phyloP scores from a whole-genome alignment of 1,284 basidiomycete genomes.

The Malassezia sympodialis region DNA sequence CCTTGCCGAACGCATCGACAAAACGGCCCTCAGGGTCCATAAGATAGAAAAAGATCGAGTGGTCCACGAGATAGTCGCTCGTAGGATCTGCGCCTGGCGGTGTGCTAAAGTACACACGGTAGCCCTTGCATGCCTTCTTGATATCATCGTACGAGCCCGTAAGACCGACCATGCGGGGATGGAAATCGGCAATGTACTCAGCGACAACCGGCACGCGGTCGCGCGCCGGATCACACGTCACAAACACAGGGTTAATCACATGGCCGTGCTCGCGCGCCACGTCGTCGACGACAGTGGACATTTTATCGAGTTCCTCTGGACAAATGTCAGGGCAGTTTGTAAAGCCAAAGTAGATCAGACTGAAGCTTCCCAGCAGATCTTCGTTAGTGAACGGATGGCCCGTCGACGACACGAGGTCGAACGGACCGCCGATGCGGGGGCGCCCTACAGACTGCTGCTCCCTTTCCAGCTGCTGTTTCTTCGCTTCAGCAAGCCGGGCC shows the following conservation, averaged over 20 bases:
- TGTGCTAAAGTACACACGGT: slow-evolving; percentile 91
- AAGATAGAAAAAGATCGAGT: slow-evolving; percentile 85
- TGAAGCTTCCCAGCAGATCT: slow-evolving; percentile 67
- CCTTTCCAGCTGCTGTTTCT: slow-evolving; percentile 18
- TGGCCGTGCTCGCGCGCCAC: slow-evolving; percentile 55
- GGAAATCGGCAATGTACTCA: slow-evolving; percentile 59
- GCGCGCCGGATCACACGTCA: slow-evolving; percentile 89
- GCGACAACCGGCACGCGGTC: slow-evolving; percentile 60
- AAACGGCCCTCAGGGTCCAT: slow-evolving; percentile 92
- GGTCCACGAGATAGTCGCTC: slow-evolving; percentile 74
- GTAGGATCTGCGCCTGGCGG: slow-evolving; percentile 67
- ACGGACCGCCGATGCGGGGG: slow-evolving; percentile 80
- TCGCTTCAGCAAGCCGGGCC: slow-evolving; percentile 30
- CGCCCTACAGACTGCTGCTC: slow-evolving; percentile 51
- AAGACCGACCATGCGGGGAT: slow-evolving; percentile 76
- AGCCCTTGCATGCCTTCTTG: slow-evolving; percentile 82
- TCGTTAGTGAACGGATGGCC: slow-evolving; percentile 62
- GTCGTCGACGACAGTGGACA: slow-evolving; percentile 67
- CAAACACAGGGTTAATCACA: slow-evolving; percentile 64
- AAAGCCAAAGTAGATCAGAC: slow-evolving; percentile 68
- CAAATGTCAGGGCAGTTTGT: slow-evolving; percentile 85
- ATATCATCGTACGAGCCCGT: slow-evolving; percentile 75
- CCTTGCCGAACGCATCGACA: slow-evolving; percentile 92
- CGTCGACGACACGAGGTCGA: slow-evolving; percentile 50
- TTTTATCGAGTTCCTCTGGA: slow-evolving; percentile 94